phyloP scores from a whole-genome alignment of 164 flowering plant species.

The Vitis riparia region DNA sequence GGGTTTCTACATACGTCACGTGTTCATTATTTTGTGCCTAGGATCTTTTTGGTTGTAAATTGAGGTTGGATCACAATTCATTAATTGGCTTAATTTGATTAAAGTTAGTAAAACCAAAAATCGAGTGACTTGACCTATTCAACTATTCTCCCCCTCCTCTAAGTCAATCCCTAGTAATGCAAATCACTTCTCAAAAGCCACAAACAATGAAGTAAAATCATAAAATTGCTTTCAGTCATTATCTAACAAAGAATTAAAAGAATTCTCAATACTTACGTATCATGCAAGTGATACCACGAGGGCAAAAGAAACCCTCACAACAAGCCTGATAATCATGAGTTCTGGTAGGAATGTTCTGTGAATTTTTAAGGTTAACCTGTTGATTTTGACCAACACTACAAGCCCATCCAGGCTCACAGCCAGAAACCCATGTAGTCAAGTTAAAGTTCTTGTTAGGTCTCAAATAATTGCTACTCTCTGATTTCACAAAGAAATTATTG shows the following conservation, averaged over 20 bases:
- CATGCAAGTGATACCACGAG: conserved; percentile 65
- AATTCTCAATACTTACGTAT: conserved; percentile 43
- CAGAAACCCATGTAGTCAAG: conserved; percentile 50
- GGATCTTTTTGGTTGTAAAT: no score
- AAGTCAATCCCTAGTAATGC: no score
- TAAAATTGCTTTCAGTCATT: not conserved
- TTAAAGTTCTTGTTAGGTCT: conserved; percentile 59
- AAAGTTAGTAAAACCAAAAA: no score
- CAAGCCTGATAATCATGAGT: conserved; percentile 42
- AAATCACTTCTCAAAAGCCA: not conserved
- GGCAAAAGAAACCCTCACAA: conserved; percentile 73
- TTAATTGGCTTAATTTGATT: no score
- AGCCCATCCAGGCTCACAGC: conserved; percentile 79
- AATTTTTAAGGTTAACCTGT: conserved; percentile 38
- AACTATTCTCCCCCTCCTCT: no score
- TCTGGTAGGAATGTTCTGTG: conserved; percentile 39
- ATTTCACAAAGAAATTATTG: conserved; percentile 24
- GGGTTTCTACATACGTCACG: no score
- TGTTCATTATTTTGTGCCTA: no score
- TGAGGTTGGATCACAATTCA: no score
- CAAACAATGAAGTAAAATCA: not conserved
- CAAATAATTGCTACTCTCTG: conserved; percentile 22
- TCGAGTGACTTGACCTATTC: no score
- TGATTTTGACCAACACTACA: conserved; percentile 35
- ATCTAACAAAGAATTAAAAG: not conserved